phyloP scores from a whole-genome alignment of 495 filamentous ascomycete species.

The Neurospora terricola region DNA sequence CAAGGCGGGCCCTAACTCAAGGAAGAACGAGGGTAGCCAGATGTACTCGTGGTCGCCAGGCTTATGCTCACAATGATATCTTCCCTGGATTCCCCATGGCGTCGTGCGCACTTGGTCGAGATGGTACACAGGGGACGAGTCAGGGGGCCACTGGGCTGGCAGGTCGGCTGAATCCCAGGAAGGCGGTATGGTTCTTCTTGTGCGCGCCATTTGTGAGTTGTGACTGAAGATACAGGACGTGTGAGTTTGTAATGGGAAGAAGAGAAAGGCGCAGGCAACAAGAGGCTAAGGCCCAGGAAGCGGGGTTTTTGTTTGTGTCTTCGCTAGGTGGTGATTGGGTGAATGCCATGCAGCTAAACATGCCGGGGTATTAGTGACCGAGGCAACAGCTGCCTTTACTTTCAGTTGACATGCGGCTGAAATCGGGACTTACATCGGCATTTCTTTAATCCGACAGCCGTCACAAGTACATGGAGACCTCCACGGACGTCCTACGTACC shows the following conservation, averaged over 20 bases:
- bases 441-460: background rate
- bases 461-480: no score
- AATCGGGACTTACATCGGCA: background rate
- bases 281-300: background rate
- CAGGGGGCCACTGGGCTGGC: background rate
- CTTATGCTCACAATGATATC: background rate
- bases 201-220: background rate
- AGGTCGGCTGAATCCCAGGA: background rate
- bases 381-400: background rate
- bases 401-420: background rate
- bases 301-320: background rate
- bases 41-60: background rate
- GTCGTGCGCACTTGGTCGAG: background rate
- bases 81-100: background rate
- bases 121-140: background rate
- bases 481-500: background rate
- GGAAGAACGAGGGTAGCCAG: background rate
- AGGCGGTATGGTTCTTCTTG: background rate
- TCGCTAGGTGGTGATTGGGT: background rate
- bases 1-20: background rate
- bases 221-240: background rate
- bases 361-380: background rate
- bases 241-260: background rate
- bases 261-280: background rate
- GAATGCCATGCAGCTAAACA: background rate